Conservation (phyloP, 495 filamentous ascomycete species). For the Aspergillus nanangensis region DNA sequence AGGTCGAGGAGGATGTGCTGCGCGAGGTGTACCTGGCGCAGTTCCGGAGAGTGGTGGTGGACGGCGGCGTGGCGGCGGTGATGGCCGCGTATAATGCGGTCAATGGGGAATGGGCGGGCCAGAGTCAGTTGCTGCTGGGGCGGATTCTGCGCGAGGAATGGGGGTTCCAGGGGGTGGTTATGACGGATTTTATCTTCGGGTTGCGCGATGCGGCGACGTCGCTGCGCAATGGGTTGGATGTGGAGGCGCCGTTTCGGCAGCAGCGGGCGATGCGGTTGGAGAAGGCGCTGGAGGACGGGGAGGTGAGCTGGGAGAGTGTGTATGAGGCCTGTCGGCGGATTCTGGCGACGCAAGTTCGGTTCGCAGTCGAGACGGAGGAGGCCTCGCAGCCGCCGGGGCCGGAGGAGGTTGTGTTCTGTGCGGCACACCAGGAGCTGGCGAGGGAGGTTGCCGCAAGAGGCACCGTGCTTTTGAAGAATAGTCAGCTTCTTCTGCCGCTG, state of each 20-base stretch:
- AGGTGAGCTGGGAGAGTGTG: conserved; percentile 6
- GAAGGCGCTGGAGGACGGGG: conserved; percentile 5
- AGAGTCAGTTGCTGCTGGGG: conserved; percentile 8
- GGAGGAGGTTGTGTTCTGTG: conserved; percentile 25
- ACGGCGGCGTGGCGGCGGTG: conserved; percentile 8
- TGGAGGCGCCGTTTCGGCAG: conserved; percentile 17
- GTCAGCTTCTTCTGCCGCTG: conserved; percentile 11
- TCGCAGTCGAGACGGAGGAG: conserved; percentile 25
- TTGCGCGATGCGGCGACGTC: conserved; percentile 11
- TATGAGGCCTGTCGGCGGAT: conserved; percentile 5
- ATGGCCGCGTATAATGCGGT: conserved; percentile 18
- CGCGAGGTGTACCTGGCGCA: conserved; percentile 14
- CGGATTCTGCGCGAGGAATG: conserved; percentile 11
- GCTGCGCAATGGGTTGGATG: conserved; percentile 14
- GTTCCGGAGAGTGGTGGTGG: conserved; percentile 6
- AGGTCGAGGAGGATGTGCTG: conserved; percentile 12
- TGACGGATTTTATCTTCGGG: conserved; percentile 17
- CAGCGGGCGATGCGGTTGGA: conserved; percentile 3
- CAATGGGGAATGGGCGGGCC: conserved; percentile 13
- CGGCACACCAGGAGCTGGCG: conserved; percentile 32
- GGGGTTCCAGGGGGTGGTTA: conserved; percentile 13
- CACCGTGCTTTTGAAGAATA: conserved; percentile 53
- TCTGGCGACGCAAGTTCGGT: conserved; percentile 5
- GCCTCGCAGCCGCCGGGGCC: conserved; percentile 42
- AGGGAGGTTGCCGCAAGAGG: conserved; percentile 49